Evolutionary conservation across 2,329 filamentous ascomycete species (phyloP), one percentile per base, ranked within the genome.

Genomic region (Tolypocladium paradoxum): DNA sequence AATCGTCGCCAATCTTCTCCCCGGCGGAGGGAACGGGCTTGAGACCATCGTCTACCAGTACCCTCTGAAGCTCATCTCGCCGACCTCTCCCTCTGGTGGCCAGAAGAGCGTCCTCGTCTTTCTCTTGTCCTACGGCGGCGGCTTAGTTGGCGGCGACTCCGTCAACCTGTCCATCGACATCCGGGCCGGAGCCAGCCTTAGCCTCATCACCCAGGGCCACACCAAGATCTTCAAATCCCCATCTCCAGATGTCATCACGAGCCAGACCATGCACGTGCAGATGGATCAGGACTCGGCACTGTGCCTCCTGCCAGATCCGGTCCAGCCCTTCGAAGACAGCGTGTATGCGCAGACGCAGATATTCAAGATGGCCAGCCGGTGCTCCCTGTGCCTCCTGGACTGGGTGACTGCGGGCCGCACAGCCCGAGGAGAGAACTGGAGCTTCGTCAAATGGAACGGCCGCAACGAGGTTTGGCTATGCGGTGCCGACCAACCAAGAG

Each of bases 171-270:
- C 76, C 22, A 79, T 96, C 56, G 76, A 78, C 11, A 75, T 96
- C 48, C 79, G 81, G 12, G 61, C 76, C 3, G 70, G 73, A 2
- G 85, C 89, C 5, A 84, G 83, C 55, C 79, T 96, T 52, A 82
- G 76, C 60, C 71, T 85, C 36, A 79, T 81, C 55, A 85, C 82
- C 0, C 82, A 85, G 73, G 92, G 92, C 51, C 90, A 90, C 70
- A 97, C 93, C 55, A 99, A 97, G 73, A 84, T 99, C 61, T 97
- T 96, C 79, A 95, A 93, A 66, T 87, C 90, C 1, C 68, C 80
- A 48, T 72, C 74, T 52, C 70, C 71, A 36, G 72, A 78, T 43
- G 68, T 81, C 14, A 65, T 79, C 47, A 86, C 84, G 2, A 74
- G 76, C 22, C 84, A 87, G 67, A 73, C 65, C 1, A 67, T 87